Percentiles rank a stretch among this genome's conserved stretches.
These are phyloP conservation scores for Dissophora globulifera DNA, from an alignment of 192 early-diverging fungal species.

Conservation along the genomic window DNA sequence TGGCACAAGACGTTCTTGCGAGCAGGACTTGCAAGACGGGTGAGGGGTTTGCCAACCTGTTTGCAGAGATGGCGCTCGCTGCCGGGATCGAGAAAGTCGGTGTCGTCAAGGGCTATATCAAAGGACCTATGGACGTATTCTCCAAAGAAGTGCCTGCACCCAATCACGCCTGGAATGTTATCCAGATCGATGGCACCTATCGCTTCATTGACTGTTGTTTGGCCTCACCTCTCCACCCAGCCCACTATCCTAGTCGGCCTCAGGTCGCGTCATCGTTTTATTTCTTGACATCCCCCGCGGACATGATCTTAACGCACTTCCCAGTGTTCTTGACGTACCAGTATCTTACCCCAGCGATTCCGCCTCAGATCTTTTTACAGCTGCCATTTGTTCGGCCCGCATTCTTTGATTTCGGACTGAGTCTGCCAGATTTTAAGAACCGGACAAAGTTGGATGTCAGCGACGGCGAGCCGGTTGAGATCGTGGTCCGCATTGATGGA, in stretches of 20 bases:
- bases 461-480: conserved; percentile 41
- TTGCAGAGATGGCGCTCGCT: conserved; percentile 64
- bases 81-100: conserved; percentile 58
- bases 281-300: conserved; percentile 50
- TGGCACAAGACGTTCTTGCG: conserved; percentile 54
- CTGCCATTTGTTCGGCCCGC: conserved; percentile 59
- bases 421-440: conserved; percentile 45
- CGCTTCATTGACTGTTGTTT: conserved; percentile 67
- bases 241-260: conserved; percentile 43
- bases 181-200: conserved; percentile 62
- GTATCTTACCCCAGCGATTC: conserved; percentile 53
- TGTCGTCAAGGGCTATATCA: conserved; percentile 60
- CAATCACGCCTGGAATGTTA: conserved; percentile 50
- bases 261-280: conserved; percentile 38
- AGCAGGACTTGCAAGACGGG: conserved; percentile 54
- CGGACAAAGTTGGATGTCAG: conserved; percentile 33
- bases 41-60: conserved; percentile 61
- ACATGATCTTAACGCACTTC: conserved; percentile 43
- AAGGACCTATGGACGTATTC: conserved; percentile 54
- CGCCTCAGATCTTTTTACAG: conserved; percentile 43
- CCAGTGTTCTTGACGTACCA: conserved; percentile 54
- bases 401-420: conserved; percentile 54
- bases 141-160: conserved; percentile 33
- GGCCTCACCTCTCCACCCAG: conserved; percentile 58
- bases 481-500: conserved; percentile 24